Percentiles rank a stretch among this genome's conserved stretches.
Conservation (phyloP, 805 yeast species). For the Monosporozyma unispora region DNA sequence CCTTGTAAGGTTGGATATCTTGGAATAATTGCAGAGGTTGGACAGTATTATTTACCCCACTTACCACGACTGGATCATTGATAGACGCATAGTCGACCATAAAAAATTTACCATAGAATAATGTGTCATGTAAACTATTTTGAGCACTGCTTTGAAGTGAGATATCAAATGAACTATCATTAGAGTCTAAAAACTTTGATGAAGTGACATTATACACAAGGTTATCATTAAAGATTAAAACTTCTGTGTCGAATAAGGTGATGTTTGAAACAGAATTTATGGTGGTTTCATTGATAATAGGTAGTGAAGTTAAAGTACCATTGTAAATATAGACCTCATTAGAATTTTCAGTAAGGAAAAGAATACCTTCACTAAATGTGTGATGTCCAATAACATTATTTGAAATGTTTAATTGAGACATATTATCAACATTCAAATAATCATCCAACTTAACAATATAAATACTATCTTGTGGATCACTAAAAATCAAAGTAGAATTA, state of each 20-base stretch:
- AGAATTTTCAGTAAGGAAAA: slow-evolving; percentile 15
- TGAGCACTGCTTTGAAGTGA: slow-evolving; percentile 20
- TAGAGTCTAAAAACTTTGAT: slow-evolving; percentile 9
- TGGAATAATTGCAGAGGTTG: neutral
- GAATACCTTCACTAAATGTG: slow-evolving; percentile 29
- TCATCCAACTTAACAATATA: slow-evolving; percentile 25
- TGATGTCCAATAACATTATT: slow-evolving; percentile 17
- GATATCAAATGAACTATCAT: slow-evolving; percentile 19
- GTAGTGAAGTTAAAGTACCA: slow-evolving; percentile 12
- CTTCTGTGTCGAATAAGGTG: slow-evolving; percentile 13
- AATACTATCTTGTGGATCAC: slow-evolving; percentile 36
- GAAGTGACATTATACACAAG: slow-evolving; percentile 26
- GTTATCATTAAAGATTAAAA: slow-evolving; percentile 19
- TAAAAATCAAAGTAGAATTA: slow-evolving; percentile 42
- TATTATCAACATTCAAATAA: slow-evolving; percentile 12
- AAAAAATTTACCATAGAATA: slow-evolving; percentile 29
- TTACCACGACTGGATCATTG: slow-evolving; percentile 13
- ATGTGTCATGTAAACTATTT: slow-evolving; percentile 25
- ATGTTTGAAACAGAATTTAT: slow-evolving; percentile 13
- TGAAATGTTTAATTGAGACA: slow-evolving; percentile 6
- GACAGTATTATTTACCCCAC: slow-evolving; percentile 5
- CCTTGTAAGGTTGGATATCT: slow-evolving; percentile 22
- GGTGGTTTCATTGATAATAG: slow-evolving; percentile 6
- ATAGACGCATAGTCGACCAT: slow-evolving; percentile 14
- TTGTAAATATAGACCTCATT: slow-evolving; percentile 15